Conservation (phyloP, 345 rosid species). For the Moricandia moricandioides region DNA sequence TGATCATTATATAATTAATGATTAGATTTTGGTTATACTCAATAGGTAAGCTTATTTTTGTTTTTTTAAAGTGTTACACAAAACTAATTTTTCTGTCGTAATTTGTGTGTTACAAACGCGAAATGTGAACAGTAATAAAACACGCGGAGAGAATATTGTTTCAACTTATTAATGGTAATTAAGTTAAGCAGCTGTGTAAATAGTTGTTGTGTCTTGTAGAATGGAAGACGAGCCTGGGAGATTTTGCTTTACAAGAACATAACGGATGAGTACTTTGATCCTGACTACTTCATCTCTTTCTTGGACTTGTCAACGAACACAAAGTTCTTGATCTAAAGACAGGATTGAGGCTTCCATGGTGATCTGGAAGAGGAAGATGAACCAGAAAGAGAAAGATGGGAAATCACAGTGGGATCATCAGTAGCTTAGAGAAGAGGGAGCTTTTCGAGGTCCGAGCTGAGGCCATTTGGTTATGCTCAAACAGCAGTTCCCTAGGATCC, state of each 20-base stretch:
- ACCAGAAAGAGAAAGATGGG: conserved; percentile 46
- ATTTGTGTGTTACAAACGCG: no score
- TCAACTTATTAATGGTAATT: neutral
- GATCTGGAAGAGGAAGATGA: conserved; percentile 90
- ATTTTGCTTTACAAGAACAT: conserved; percentile 77
- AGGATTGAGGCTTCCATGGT: conserved; percentile 92
- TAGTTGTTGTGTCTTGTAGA: conserved; percentile 37
- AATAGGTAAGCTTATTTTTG: no score
- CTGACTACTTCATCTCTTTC: conserved; percentile 63
- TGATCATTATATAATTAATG: no score
- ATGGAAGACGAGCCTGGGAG: conserved; percentile 85
- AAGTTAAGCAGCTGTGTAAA: neutral
- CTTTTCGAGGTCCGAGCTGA: conserved; percentile 90
- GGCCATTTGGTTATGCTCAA: conserved; percentile 70
- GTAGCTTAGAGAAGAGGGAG: conserved; percentile 91
- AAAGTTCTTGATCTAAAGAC: conserved; percentile 81
- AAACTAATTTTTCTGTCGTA: no score
- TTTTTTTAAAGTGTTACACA: no score
- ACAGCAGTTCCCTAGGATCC: conserved; percentile 71
- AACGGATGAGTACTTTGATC: conserved; percentile 76
- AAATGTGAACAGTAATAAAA: no score
- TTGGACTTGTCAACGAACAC: conserved; percentile 76
- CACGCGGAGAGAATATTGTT: neutral
- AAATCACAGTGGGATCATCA: conserved; percentile 60
- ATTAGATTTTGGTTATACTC: no score